phyloP scores from a whole-genome alignment of 192 early-diverging fungal genomes.

The Mortierella antarctica region DNA sequence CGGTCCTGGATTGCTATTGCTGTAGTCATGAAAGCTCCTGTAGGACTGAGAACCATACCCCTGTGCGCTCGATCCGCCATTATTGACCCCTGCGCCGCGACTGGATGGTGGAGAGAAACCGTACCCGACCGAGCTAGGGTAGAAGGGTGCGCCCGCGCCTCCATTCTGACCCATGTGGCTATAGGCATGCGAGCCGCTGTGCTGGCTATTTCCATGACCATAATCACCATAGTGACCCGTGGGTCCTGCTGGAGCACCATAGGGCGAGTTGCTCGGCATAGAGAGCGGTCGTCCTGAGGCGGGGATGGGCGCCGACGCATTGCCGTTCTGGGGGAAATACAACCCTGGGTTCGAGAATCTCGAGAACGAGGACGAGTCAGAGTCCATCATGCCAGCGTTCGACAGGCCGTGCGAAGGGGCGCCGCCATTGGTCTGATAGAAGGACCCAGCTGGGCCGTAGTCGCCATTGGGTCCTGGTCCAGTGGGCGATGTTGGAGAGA shows the following conservation, averaged over 20 bases:
- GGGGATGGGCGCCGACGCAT: not conserved
- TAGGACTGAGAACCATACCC: conserved; percentile 25
- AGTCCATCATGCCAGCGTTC: conserved; percentile 23
- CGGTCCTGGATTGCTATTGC: conserved; percentile 5
- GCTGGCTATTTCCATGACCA: conserved; percentile 13
- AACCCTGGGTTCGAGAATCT: conserved; percentile 33
- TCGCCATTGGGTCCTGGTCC: conserved; percentile 24
- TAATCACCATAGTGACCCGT: conserved; percentile 36
- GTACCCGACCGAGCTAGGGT: conserved; percentile 18
- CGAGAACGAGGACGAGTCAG: conserved; percentile 24
- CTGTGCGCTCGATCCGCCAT: conserved; percentile 8
- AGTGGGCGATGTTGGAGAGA: conserved; percentile 44
- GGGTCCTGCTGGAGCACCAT: conserved; percentile 7
- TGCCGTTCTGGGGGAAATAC: conserved; percentile 36
- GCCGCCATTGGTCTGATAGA: conserved; percentile 23
- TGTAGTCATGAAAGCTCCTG: conserved; percentile 35
- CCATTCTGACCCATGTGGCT: conserved; percentile 24
- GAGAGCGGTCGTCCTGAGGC: conserved; percentile 22
- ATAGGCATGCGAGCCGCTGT: conserved; percentile 21
- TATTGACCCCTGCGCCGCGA: not conserved
- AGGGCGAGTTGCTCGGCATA: conserved; percentile 28
- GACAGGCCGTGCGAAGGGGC: conserved; percentile 12
- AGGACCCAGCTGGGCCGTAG: conserved; percentile 30
- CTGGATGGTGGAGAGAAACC: conserved; percentile 19
- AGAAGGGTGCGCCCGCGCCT: conserved; percentile 18